These are phyloP conservation scores for Hibiscus trionum DNA, from an alignment of 345 rosid species.

Conservation along the genomic window DNA sequence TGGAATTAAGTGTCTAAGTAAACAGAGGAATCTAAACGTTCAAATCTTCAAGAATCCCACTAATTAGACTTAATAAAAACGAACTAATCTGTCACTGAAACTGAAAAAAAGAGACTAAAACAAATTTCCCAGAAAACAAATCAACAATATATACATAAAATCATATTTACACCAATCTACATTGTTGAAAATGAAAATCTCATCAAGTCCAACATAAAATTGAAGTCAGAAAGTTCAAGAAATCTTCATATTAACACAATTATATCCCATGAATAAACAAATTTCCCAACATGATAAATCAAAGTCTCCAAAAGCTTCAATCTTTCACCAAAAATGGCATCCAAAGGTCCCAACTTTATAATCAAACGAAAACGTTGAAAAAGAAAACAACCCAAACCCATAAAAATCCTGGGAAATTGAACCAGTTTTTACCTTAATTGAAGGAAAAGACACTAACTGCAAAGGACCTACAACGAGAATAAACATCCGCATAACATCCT, in stretches of 20 bases:
- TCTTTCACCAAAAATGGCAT: neutral
- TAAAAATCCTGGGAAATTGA: neutral
- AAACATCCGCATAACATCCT: conserved; percentile 67
- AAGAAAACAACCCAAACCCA: neutral
- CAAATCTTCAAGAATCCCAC: neutral
- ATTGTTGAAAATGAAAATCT: neutral
- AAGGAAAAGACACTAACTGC: conserved; percentile 80
- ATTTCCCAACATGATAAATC: neutral
- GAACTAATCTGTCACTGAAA: neutral
- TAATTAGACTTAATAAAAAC: neutral
- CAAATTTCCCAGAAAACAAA: neutral
- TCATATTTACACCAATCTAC: neutral
- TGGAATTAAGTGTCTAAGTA: neutral
- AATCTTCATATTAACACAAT: neutral
- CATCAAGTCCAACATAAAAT: neutral
- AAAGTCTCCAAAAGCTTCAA: neutral
- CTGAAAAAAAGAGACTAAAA: conserved; percentile 18
- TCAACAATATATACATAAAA: neutral
- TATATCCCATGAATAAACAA: neutral
- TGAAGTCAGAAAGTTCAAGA: neutral
- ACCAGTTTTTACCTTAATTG: conserved; percentile 44
- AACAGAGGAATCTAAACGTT: neutral
- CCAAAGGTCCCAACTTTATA: neutral
- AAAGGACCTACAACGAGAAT: conserved; percentile 71
- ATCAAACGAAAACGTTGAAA: neutral